Conservation (phyloP, 768 basidiomycete genomes). For the Hypholoma fasciculare region DNA sequence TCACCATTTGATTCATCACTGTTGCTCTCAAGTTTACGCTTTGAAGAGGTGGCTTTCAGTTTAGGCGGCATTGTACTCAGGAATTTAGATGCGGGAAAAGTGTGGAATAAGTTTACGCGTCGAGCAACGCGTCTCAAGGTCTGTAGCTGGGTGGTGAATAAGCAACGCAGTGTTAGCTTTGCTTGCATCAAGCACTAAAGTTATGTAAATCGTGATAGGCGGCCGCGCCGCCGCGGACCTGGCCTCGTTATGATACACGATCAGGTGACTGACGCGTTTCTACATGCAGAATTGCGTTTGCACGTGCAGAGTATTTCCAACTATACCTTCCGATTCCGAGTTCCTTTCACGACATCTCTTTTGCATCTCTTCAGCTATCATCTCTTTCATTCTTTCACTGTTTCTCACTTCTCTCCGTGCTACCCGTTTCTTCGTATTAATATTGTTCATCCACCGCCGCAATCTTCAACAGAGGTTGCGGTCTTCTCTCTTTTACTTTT, state of each 20-base stretch:
- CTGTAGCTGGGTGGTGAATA: no score
- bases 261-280: background rate
- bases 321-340: background rate
- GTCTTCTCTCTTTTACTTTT: no score
- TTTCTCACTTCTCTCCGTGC: background rate
- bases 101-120: background rate
- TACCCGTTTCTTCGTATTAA: background rate
- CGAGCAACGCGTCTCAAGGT: background rate
- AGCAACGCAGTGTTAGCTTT: background rate
- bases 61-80: conserved; percentile 14
- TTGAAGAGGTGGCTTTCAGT: conserved; percentile 21
- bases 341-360: background rate
- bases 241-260: background rate
- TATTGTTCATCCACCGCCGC: background rate
- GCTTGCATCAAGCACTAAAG: background rate
- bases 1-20: conserved; percentile 27
- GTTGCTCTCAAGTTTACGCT: conserved; percentile 26
- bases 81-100: background rate
- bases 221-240: no score
- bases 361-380: background rate
- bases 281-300: background rate
- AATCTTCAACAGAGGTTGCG: no score
- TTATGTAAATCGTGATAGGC: no score
- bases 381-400: background rate
- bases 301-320: background rate